Evolutionary conservation across 768 basidiomycete species (phyloP).

Genomic region (Lactarius psammicola): DNA sequence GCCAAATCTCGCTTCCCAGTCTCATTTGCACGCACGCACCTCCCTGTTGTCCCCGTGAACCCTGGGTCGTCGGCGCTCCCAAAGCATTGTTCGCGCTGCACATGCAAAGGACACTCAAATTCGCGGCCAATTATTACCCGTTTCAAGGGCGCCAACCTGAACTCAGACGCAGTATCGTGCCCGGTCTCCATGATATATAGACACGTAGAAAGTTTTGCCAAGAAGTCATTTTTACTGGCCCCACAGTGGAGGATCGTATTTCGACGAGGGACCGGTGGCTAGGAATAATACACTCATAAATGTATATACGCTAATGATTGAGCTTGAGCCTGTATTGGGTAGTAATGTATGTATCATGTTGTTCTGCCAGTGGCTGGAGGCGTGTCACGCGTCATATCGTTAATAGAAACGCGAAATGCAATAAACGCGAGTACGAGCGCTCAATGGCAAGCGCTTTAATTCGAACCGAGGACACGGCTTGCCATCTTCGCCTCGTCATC

Average conservation of each 20-base stretch:
- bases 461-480: conserved; percentile 12
- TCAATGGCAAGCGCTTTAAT: neutral
- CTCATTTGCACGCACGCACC: conserved; percentile 15
- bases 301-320: neutral
- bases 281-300: neutral
- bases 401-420: conserved; percentile 13
- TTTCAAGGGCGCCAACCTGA: neutral
- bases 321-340: too few species aligned
- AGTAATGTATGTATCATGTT: neutral
- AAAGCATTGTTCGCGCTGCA: conserved; percentile 11
- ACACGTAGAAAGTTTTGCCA: conserved; percentile 1
- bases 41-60: neutral
- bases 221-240: neutral
- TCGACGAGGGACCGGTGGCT: neutral
- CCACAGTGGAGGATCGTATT: neutral
- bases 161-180: neutral
- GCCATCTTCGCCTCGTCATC: conserved; percentile 15
- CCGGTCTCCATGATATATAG: neutral
- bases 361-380: neutral
- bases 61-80: neutral
- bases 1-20: conserved; percentile 20
- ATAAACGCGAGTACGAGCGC: neutral
- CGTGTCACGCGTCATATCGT: conserved; percentile 2
- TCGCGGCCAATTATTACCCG: neutral
- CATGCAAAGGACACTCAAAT: neutral